Percentiles rank a stretch among this genome's conserved stretches.
Evolutionary conservation across 345 rosid genomes (phyloP).

Genomic region (Schrenkiella parvula): DNA sequence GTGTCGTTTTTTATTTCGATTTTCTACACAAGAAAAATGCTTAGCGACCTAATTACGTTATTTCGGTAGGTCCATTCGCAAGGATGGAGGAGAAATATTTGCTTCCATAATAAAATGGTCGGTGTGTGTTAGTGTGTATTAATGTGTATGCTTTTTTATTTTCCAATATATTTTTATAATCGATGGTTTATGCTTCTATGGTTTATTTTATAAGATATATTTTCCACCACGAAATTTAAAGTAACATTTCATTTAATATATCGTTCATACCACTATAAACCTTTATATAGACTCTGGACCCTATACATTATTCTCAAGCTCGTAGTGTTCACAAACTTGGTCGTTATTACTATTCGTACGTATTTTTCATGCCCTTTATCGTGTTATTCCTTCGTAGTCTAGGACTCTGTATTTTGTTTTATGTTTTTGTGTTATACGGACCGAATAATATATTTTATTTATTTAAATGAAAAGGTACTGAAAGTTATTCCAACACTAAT

Average conservation of each 20-base stretch:
- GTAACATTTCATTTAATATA: not conserved
- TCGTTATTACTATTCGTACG: not conserved
- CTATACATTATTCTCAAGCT: not conserved
- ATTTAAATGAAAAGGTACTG: not conserved
- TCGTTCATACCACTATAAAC: constrained; percentile 17
- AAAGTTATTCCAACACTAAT: constrained; percentile 24
- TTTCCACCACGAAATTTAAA: not conserved
- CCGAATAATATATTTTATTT: not conserved
- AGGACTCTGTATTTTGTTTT: not conserved
- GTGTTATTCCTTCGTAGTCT: constrained; percentile 1
- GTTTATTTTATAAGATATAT: not conserved
- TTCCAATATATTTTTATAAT: not conserved
- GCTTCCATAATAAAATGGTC: constrained; percentile 10
- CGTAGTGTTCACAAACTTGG: constrained; percentile 7
- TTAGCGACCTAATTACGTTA: constrained; percentile 18
- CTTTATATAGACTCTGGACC: constrained; percentile 4
- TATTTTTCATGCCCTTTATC: constrained; percentile 1
- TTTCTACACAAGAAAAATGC: not conserved
- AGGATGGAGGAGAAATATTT: not conserved
- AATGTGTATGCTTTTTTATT: not conserved
- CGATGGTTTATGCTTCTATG: not conserved
- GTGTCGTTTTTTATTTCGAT: constrained; percentile 13
- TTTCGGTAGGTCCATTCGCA: constrained; percentile 13
- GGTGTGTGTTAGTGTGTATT: constrained; percentile 14
- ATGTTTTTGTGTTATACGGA: not conserved